Base-by-base conservation (phyloP, 2,329 filamentous ascomycete genomes). In the Botrytis aclada region DNA sequence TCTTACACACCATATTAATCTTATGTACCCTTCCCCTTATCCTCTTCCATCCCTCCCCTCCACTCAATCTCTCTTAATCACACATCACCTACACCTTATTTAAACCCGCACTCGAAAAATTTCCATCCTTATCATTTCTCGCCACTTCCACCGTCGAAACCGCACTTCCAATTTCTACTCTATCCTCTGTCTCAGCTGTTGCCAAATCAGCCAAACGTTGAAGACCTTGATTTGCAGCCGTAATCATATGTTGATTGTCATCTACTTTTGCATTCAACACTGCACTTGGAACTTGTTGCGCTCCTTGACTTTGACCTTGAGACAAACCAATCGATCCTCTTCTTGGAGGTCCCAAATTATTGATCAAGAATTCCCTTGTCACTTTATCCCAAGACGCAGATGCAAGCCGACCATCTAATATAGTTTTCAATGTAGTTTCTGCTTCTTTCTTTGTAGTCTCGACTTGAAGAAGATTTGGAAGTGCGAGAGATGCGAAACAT, bases 371-470 rank as follows among this genome's bases (percentile, higher is more conserved):
- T 61, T 87, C 84, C 72, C 86, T 82, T 29, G 90, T 84, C 32
- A 85, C 84, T 10, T 82, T 82, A 75, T 91, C 89, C 89, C 89
- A 92, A 4, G 85, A 85, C 72, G 81, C 83, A 56, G 80, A 85
- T 75, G 80, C 85, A 73, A 83, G 83, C 74, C 81, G 85, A 77
- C 84, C 85, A 47, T 91, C 87, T 9, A 87, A 80, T 43, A 93
- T 83, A 37, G 88, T 85, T 74, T 84, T 86, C 37, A 91, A 83
- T 12, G 88, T 83, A 72, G 83, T 83, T 22, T 83, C 83, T 0
- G 89, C 89, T 75, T 90, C 88, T 8, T 88, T 86, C 62, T 85
- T 85, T 4, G 86, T 88, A 74, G 83, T 84, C 14, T 88, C 86
- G 14, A 86, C 81, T 76, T 86, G 88, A 45, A 83, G 82, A 47